These are phyloP conservation scores for Citeromyces matritensis DNA, from an alignment of 805 yeast species.

Conservation along the genomic window DNA sequence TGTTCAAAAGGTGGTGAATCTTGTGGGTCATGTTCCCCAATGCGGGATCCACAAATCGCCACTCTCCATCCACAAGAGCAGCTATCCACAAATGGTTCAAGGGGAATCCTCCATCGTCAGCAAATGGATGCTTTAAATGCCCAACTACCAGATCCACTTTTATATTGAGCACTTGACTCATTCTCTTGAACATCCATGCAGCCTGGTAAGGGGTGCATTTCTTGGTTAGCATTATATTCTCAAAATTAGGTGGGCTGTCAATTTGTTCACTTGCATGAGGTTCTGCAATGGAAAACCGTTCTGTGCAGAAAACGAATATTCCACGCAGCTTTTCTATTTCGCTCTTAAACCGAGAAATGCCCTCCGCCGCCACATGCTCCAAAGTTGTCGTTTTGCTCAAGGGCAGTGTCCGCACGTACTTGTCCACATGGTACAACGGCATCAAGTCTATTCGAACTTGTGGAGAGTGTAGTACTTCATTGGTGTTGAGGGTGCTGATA, in stretches of 20 bases:
- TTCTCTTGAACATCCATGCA: constrained; percentile 59
- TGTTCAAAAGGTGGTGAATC: constrained; percentile 23
- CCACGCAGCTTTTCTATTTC: constrained; percentile 53
- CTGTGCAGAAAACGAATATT: constrained; percentile 44
- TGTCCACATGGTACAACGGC: constrained; percentile 24
- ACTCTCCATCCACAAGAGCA: constrained; percentile 57
- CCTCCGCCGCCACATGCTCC: constrained; percentile 36
- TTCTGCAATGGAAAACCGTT: constrained; percentile 32
- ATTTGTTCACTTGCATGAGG: constrained; percentile 15
- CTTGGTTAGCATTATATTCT: constrained; percentile 12
- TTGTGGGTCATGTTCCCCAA: constrained; percentile 48
- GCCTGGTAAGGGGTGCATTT: constrained; percentile 36
- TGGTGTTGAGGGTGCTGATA: constrained; percentile 26
- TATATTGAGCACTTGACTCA: constrained; percentile 57
- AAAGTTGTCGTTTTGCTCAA: constrained; percentile 28
- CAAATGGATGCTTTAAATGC: constrained; percentile 57
- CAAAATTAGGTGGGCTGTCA: constrained; percentile 14
- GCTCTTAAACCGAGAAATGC: constrained; percentile 33
- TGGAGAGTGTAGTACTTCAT: constrained; percentile 18
- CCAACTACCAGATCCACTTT: constrained; percentile 72
- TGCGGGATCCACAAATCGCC: constrained; percentile 66
- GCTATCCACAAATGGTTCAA: constrained; percentile 86
- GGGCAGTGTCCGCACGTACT: constrained; percentile 18
- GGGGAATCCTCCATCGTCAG: constrained; percentile 25
- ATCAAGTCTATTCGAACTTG: constrained; percentile 8